phyloP scores from a whole-genome alignment of 352 stramenopile genomes.

The Globisporangium iwayamae region DNA sequence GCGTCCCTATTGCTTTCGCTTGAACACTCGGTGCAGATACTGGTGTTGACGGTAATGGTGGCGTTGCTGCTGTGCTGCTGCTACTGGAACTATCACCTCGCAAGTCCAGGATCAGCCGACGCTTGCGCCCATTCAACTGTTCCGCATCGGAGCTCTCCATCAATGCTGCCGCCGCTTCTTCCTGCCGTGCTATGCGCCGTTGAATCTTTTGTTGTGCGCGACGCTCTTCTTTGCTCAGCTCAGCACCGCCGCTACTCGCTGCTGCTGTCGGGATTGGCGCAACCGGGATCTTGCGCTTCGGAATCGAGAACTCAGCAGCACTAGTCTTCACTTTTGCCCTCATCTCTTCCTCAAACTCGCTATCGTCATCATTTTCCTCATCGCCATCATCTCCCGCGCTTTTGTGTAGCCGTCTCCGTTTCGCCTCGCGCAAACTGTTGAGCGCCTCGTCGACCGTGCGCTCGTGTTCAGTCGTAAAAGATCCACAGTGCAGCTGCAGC shows the following conservation, averaged over 20 bases:
- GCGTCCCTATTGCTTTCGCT: background rate
- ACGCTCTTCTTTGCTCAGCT: background rate
- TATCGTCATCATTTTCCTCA: slow-evolving; percentile 1
- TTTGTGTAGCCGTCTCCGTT: slow-evolving; percentile 13
- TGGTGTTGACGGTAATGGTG: background rate
- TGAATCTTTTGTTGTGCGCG: slow-evolving; percentile 15
- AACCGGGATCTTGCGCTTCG: slow-evolving; percentile 24
- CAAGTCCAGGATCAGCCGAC: slow-evolving; percentile 15
- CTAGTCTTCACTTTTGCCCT: background rate
- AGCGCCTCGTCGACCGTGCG: slow-evolving; percentile 11
- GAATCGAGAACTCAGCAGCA: slow-evolving; percentile 27
- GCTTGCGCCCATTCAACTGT: slow-evolving; percentile 18
- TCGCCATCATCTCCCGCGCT: slow-evolving; percentile 23
- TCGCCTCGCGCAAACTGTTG: slow-evolving; percentile 5
- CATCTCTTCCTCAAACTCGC: slow-evolving; percentile 10
- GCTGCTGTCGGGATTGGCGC: background rate
- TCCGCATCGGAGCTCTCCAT: slow-evolving; percentile 4
- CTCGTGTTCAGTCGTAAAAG: slow-evolving; percentile 22
- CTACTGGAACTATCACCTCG: slow-evolving; percentile 9
- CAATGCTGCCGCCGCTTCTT: background rate
- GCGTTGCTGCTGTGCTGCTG: background rate
- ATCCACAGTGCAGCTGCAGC: slow-evolving; percentile 45
- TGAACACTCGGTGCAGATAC: background rate
- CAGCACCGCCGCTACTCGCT: background rate
- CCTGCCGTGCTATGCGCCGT: slow-evolving; percentile 1